A percentile compares a stretch with the other conserved stretches of the same genome.
Conservation (phyloP, 768 basidiomycete species). For the Neoboletus brunneissimus region DNA sequence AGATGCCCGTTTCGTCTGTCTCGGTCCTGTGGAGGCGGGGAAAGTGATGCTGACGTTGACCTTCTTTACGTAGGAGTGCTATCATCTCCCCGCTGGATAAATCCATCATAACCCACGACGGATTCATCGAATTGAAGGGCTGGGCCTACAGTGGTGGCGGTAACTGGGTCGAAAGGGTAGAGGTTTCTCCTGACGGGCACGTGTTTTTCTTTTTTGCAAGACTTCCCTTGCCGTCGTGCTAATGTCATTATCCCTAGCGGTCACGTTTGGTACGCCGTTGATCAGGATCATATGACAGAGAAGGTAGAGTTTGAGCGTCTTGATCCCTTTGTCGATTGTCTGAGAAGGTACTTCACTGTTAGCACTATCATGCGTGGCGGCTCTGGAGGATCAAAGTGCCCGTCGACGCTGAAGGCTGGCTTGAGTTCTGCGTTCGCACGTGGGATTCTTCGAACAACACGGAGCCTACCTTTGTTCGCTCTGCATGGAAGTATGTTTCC, state of each 20-base stretch:
- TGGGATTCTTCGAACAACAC: conserved; percentile 62
- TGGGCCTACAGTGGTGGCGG: conserved; percentile 49
- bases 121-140: conserved; percentile 42
- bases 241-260: neutral
- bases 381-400: conserved; percentile 52
- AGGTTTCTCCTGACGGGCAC: conserved; percentile 37
- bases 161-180: conserved; percentile 56
- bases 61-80: conserved; percentile 6
- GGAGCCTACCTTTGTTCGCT: conserved; percentile 52
- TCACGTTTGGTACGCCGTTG: conserved; percentile 17
- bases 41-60: neutral
- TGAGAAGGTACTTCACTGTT: neutral
- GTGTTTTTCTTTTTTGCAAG: neutral
- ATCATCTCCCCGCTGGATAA: conserved; percentile 32
- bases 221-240: neutral
- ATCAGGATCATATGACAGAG: conserved; percentile 15
- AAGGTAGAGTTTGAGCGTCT: neutral
- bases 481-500: conserved; percentile 49
- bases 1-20: conserved; percentile 57
- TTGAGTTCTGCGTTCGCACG: conserved; percentile 52
- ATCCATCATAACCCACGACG: conserved; percentile 47
- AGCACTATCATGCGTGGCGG: conserved; percentile 56
- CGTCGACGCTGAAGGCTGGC: conserved; percentile 55
- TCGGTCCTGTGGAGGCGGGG: neutral
- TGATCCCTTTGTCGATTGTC: neutral